Evolutionary conservation across 345 rosid genomes (phyloP), one percentile per base, ranked within the genome.

Genomic region (Dipteronia dyeriana): DNA sequence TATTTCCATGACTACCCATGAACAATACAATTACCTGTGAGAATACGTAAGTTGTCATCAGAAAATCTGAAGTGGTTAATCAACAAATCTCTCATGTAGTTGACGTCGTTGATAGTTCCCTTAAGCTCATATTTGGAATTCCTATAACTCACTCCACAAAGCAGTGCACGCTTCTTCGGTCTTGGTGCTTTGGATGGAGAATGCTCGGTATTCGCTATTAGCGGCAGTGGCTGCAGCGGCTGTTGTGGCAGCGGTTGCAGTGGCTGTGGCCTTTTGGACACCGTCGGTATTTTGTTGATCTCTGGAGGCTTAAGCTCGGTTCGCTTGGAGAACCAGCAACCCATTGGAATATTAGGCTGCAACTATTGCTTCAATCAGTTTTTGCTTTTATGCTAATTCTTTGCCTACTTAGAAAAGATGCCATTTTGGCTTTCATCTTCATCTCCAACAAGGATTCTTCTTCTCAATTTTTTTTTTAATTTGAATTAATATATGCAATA

Each of bases 81-180:
- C 80, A 90, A 77, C 59, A 90, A 66, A 10, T 75, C 66, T 75
- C 74, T 87, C 81, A 87, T 90, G 80, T 76, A 74, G 72, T 71
- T 81, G 47, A 86, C 91, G 79, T 90, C 91, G 49, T 85, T 86
- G 66, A 87, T 49, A 26, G 91, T 85, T 73, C 90, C 91, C 66
- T 79, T 81, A n/a, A 87, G 87, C 81, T 65, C 83, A 73, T 84
- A 72, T 79, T 85, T 85, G 80, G 71, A 54, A 9, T 76, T 75
- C 71, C 81, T 76, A 77, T 90, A 90, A 66, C 77, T 84, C 19
- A 90, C 85, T n/a, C 90, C 90, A 47, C 85, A 76, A 31, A 89
- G 85, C 65, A 89, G 73, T 8, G 90, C 90, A 4, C 93, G 85
- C 81, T 89, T 87, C 49, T 62, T 60, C 0, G 70, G 71, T n/a